Base-by-base conservation (phyloP, 208 protist species). In the Lotmaria passim region DNA sequence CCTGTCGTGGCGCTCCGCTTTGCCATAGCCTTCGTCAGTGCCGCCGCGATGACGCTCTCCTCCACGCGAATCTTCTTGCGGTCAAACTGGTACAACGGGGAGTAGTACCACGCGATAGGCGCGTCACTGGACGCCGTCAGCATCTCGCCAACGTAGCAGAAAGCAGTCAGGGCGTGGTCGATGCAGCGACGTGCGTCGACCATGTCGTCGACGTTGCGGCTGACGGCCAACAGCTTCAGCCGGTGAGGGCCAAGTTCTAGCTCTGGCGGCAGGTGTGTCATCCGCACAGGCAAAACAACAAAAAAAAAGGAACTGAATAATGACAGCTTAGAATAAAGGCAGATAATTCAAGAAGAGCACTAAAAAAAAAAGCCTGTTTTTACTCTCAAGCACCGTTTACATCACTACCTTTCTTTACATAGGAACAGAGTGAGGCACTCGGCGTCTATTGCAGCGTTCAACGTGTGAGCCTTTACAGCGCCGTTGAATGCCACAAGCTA, bases 41-140 rank as follows among this genome's bases (percentile, higher is more conserved):
- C 61, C 28, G 77, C 62, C 33, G 55, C 73, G 26, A 91, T 80
- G 0, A 91, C 86, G 26, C 70, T 69, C 53, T 83, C 89, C 39
- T 94, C 83, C 17, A 94, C 84, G 17, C 77, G 78, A n/a, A 94
- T 59, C 59, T 81, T 82, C 78, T 94, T 94, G 19, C 60, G 60
- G 19, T 86, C 73, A 50, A 87, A 90, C 19, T 81, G 73, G 12
- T 85, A 79, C 10, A 94, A 73, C 5, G 89, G 83, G 28, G 89
- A 78, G 75, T 89, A 85, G 75, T 85, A 94, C 86, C 89, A 94
- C 19, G 43, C 0, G 31, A 83, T 63, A 1, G 52, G 0, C 10
- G 34, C 26, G 24, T 3, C 14, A 11, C 33, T 26, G 14, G 68
- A 31, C 2, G 15, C 21, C 0, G 53, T 23, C 34, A 80, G 66